These are phyloP conservation scores for Papilionanthe hybrid DNA, from an alignment of 116 monocot species.

Conservation along the genomic window DNA sequence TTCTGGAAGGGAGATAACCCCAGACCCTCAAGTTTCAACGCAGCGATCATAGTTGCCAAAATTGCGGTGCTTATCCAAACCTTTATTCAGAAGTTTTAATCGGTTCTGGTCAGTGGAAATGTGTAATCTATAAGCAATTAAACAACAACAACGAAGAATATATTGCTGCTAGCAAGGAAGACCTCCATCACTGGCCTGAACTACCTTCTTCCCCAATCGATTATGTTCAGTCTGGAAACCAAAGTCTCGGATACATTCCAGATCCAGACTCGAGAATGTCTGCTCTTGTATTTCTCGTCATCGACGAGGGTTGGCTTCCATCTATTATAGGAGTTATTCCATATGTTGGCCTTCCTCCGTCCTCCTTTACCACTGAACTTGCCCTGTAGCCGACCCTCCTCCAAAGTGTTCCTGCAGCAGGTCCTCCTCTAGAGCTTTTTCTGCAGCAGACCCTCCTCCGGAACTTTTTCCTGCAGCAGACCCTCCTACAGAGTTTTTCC, in stretches of 20 bases:
- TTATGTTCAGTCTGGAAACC: slow-evolving; percentile 74
- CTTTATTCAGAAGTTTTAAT: slow-evolving; percentile 69
- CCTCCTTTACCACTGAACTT: too few species aligned
- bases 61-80: slow-evolving; percentile 86
- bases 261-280: slow-evolving; percentile 64
- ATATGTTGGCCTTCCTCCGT: too few species aligned
- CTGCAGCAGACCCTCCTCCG: too few species aligned
- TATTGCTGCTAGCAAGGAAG: slow-evolving; percentile 55
- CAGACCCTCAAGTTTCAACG: slow-evolving; percentile 66
- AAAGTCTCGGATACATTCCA: slow-evolving; percentile 66
- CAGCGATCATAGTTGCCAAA: slow-evolving; percentile 76
- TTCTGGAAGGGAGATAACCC: slow-evolving; percentile 68
- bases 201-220: slow-evolving; percentile 60
- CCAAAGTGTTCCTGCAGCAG: too few species aligned
- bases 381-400: too few species aligned
- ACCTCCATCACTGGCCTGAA: slow-evolving; percentile 62
- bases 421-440: too few species aligned
- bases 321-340: too few species aligned
- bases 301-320: slow-evolving; percentile 76
- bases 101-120: slow-evolving; percentile 90
- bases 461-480: too few species aligned
- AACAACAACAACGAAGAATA: slow-evolving; percentile 74
- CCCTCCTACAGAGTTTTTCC: too few species aligned
- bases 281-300: slow-evolving; percentile 73
- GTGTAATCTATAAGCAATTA: slow-evolving; percentile 77